Conservation (phyloP, 352 stramenopile species). For the Pythium folliculosum region DNA sequence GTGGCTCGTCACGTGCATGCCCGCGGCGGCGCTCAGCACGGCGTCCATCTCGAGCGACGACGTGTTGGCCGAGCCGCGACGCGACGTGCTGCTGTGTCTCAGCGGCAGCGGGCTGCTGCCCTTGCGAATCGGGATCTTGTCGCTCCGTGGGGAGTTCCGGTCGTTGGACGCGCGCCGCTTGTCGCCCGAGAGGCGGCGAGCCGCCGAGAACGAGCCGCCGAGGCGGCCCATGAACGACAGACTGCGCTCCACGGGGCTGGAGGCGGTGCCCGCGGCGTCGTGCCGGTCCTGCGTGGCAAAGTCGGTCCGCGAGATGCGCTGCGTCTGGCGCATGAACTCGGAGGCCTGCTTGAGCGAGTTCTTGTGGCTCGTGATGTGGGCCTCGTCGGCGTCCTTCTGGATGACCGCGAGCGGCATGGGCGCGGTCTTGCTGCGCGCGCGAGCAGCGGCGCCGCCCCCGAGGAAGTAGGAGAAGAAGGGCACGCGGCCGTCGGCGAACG, state of each 20-base stretch:
- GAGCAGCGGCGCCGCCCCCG: constrained; percentile 7
- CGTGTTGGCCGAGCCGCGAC: constrained; percentile 16
- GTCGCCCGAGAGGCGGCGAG: constrained; percentile 10
- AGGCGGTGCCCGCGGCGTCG: too few species aligned
- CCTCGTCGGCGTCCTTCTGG: constrained; percentile 58
- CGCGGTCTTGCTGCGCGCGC: constrained; percentile 33
- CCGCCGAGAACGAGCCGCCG: constrained; percentile 16
- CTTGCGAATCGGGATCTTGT: constrained; percentile 16
- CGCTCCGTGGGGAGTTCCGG: not conserved
- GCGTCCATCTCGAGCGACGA: constrained; percentile 16
- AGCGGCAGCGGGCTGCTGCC: constrained; percentile 22
- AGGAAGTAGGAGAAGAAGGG: constrained; percentile 18
- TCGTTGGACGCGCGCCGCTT: constrained; percentile 11
- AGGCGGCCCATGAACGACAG: constrained; percentile 20
- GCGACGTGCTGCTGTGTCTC: constrained; percentile 14
- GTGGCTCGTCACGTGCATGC: not conserved
- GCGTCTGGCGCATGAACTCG: constrained; percentile 69
- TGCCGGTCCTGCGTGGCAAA: constrained; percentile 22
- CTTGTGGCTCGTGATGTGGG: constrained; percentile 73
- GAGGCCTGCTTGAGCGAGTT: constrained; percentile 69
- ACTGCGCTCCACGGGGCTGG: not conserved
- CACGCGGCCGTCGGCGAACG: constrained; percentile 12
- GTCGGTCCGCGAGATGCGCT: constrained; percentile 55
- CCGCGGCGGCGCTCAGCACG: not conserved
- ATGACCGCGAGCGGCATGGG: constrained; percentile 69